phyloP scores from a whole-genome alignment of 345 rosid genomes.

The Populus nigra region DNA sequence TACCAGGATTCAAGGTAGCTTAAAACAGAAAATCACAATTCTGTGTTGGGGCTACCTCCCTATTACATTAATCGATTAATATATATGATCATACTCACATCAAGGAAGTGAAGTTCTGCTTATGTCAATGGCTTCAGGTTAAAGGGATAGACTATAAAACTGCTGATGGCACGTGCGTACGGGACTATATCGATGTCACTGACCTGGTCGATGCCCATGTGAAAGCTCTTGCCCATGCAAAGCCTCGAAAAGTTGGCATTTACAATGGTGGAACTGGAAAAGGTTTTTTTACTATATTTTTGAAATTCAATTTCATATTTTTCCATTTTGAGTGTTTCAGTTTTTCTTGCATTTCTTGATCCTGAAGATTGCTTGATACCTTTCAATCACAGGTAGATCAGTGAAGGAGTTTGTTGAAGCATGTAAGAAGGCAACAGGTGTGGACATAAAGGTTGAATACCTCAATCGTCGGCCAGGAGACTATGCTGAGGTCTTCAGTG shows the following conservation, averaged over 20 bases:
- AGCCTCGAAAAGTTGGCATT: slow-evolving; percentile 70
- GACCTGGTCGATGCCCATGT: slow-evolving; percentile 96
- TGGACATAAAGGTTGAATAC: slow-evolving; percentile 64
- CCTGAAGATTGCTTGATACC: background rate
- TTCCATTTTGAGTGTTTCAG: background rate
- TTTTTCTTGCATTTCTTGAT: background rate
- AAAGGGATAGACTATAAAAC: slow-evolving; percentile 94
- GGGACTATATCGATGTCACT: slow-evolving; percentile 94
- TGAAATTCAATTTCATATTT: background rate
- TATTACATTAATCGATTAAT: background rate
- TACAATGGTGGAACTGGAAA: slow-evolving; percentile 94
- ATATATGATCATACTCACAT: background rate
- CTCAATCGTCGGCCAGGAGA: slow-evolving; percentile 91
- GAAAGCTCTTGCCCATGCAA: slow-evolving; percentile 81
- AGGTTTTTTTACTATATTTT: slow-evolving; percentile 34
- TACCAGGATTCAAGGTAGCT: slow-evolving; percentile 71
- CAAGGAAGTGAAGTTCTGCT: background rate
- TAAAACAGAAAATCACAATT: background rate
- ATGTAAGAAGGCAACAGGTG: slow-evolving; percentile 86
- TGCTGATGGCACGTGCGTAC: slow-evolving; percentile 84
- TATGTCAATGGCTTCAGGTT: slow-evolving; percentile 45
- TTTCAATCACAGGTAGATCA: slow-evolving; percentile 64
- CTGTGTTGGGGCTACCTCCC: background rate
- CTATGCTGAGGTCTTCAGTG: slow-evolving; percentile 86
- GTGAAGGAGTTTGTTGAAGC: slow-evolving; percentile 98